Conservation (phyloP, 306 rosid genomes). For the Cicer chorassanicum region DNA sequence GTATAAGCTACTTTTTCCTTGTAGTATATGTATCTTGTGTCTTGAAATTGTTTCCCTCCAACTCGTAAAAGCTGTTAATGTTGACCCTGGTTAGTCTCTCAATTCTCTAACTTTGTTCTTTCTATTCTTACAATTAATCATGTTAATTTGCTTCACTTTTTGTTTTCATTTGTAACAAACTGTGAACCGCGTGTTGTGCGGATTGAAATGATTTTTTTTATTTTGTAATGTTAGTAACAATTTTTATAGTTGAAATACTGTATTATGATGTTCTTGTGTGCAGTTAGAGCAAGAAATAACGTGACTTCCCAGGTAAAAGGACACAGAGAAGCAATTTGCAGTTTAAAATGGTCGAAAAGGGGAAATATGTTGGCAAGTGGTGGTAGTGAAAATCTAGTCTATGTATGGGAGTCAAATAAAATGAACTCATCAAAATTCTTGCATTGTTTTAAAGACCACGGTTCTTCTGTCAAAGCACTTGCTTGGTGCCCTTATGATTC, state of each 20-base stretch:
- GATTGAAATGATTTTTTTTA: too few relatives aligned
- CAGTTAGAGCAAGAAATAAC: slow-evolving; percentile 63
- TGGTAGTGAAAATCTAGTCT: slow-evolving; percentile 75
- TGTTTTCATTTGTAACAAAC: too few relatives aligned
- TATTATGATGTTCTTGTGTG: slow-evolving; percentile 23
- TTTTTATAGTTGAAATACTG: not conserved
- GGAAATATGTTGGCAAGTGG: slow-evolving; percentile 82
- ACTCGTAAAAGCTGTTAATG: too few relatives aligned
- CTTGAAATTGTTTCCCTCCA: too few relatives aligned
- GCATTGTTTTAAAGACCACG: slow-evolving; percentile 63
- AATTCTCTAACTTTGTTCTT: too few relatives aligned
- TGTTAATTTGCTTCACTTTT: too few relatives aligned
- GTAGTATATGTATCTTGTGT: too few relatives aligned
- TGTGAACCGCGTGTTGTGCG: too few relatives aligned
- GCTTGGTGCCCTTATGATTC: slow-evolving; percentile 86
- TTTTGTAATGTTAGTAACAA: too few relatives aligned
- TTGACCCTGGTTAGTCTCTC: too few relatives aligned
- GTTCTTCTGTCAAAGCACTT: slow-evolving; percentile 78
- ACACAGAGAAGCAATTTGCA: slow-evolving; percentile 67
- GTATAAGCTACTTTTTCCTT: too few relatives aligned
- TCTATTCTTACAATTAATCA: too few relatives aligned
- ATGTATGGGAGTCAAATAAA: slow-evolving; percentile 72
- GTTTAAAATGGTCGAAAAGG: slow-evolving; percentile 77
- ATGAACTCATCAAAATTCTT: slow-evolving; percentile 68
- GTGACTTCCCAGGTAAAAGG: slow-evolving; percentile 48